Evolutionary conservation across 2,329 filamentous ascomycete species (phyloP).

Genomic region (Colletotrichum orchidophilum): DNA sequence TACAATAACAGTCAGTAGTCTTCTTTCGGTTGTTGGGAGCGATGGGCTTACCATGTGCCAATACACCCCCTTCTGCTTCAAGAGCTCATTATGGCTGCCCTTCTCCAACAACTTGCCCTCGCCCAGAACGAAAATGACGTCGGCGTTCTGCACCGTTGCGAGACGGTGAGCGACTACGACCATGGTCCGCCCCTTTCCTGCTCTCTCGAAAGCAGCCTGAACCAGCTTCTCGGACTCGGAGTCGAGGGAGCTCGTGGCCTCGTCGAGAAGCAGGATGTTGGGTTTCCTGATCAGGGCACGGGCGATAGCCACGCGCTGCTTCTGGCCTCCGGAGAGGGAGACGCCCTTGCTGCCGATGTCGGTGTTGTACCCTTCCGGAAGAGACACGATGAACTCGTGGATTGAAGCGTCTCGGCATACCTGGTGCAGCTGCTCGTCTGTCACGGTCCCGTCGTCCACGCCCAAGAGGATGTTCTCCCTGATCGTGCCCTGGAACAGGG

Average conservation of each 20-base stretch:
- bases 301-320: conserved; percentile 76
- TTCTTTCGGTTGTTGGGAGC: not conserved
- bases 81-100: conserved; percentile 61
- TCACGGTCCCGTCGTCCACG: conserved; percentile 62
- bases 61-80: conserved; percentile 62
- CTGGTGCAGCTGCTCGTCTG: conserved; percentile 60
- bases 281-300: conserved; percentile 74
- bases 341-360: conserved; percentile 73
- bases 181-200: conserved; percentile 69
- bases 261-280: conserved; percentile 73
- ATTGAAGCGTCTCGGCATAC: conserved; percentile 72
- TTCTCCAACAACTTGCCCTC: conserved; percentile 67
- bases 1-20: conserved; percentile 42
- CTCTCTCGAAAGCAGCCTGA: conserved; percentile 74
- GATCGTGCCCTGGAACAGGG: conserved; percentile 72
- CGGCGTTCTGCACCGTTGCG: conserved; percentile 80
- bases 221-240: conserved; percentile 70
- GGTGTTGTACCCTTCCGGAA: conserved; percentile 75
- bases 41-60: conserved; percentile 63
- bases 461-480: conserved; percentile 77
- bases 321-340: conserved; percentile 75
- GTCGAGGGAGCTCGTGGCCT: conserved; percentile 77
- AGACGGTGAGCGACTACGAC: conserved; percentile 82
- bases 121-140: conserved; percentile 83
- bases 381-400: conserved; percentile 74